phyloP scores from a whole-genome alignment of 1,284 basidiomycete species.

The Heterobasidion annosum region DNA sequence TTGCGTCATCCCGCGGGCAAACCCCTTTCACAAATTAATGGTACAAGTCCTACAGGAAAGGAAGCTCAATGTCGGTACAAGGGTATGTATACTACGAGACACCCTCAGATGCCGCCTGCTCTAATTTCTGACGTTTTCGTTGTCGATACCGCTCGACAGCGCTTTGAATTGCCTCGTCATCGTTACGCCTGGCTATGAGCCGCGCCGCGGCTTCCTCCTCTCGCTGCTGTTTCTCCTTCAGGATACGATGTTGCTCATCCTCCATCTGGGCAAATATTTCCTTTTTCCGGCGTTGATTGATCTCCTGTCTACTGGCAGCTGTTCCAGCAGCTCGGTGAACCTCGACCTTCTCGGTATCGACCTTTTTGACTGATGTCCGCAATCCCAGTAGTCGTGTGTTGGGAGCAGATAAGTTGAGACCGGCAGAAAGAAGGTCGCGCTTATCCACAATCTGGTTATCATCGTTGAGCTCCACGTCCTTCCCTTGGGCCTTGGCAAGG shows the following conservation, averaged over 20 bases:
- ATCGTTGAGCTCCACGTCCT: slow-evolving; percentile 93
- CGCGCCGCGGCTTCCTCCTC: slow-evolving; percentile 52
- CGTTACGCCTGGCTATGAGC: slow-evolving; percentile 59
- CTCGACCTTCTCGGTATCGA: slow-evolving; percentile 22
- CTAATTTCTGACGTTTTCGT: slow-evolving; percentile 71
- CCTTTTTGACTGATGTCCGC: slow-evolving; percentile 21
- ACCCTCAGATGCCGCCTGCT: slow-evolving; percentile 26
- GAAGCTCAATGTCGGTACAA: too few relatives aligned
- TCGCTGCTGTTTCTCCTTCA: slow-evolving; percentile 45
- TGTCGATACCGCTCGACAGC: slow-evolving; percentile 72
- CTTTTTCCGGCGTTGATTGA: slow-evolving; percentile 67
- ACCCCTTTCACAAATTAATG: too few relatives aligned
- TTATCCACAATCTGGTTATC: slow-evolving; percentile 97
- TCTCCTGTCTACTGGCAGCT: slow-evolving; percentile 71
- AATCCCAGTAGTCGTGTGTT: slow-evolving; percentile 61
- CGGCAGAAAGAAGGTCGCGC: slow-evolving; percentile 84
- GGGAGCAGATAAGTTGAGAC: slow-evolving; percentile 82
- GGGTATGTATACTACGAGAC: neutral
- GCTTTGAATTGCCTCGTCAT: slow-evolving; percentile 58
- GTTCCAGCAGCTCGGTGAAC: slow-evolving; percentile 70
- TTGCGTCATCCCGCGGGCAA: too few relatives aligned
- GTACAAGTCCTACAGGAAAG: too few relatives aligned
- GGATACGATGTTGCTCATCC: slow-evolving; percentile 54
- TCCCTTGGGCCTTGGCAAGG: slow-evolving; percentile 63
- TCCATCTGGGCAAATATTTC: slow-evolving; percentile 71